Evolutionary conservation across 257 asterid genomes (phyloP).

Genomic region (Solanum dulcamara): DNA sequence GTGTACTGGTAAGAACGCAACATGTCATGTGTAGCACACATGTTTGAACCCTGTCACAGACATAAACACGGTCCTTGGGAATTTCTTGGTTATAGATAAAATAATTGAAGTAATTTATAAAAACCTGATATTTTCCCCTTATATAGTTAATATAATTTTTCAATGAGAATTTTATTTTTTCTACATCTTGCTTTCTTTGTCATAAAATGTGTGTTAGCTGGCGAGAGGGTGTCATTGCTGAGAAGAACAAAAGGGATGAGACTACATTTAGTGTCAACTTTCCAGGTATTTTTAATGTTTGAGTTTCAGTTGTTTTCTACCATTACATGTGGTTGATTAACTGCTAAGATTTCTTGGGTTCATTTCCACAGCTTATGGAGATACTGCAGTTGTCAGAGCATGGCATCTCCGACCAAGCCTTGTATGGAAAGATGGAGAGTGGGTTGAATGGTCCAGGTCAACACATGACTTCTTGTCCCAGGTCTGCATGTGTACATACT

Average conservation of each 20-base stretch:
- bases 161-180: not conserved
- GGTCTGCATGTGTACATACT: conserved; percentile 25
- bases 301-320: not conserved
- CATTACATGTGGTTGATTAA: not conserved
- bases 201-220: conserved; percentile 38
- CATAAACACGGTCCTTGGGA: not conserved
- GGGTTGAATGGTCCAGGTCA: conserved; percentile 67
- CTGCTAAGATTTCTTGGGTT: not conserved
- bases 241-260: conserved; percentile 57
- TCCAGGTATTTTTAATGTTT: conserved; percentile 51
- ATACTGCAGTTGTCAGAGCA: conserved; percentile 41
- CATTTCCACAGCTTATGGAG: conserved; percentile 44
- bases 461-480: conserved; percentile 34
- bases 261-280: conserved; percentile 49
- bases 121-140: too few species aligned
- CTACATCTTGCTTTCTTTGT: not conserved
- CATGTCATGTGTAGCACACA: not conserved
- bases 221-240: conserved; percentile 83
- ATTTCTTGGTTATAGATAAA: not conserved
- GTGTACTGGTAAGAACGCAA: not conserved
- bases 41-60: not conserved
- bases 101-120: not conserved
- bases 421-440: conserved; percentile 71
- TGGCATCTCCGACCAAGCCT: conserved; percentile 85
- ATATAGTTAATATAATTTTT: not conserved